A percentile compares a stretch with the other conserved stretches of the same genome.
These are phyloP conservation scores for Hyaloscypha bicolor DNA, from an alignment of 495 filamentous ascomycete species.

Conservation along the genomic window DNA sequence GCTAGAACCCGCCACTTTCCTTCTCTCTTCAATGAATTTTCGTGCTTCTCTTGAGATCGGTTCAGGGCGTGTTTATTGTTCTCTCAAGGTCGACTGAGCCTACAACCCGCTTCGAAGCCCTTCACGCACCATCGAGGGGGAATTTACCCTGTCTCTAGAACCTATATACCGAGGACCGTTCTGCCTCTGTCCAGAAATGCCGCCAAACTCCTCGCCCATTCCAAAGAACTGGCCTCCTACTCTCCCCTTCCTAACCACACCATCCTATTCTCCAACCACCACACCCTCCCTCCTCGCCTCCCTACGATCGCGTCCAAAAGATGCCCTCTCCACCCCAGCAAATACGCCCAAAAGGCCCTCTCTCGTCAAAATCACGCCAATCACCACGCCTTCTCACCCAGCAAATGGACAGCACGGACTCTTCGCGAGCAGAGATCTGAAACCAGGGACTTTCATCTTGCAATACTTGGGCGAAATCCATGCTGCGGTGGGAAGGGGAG, in stretches of 20 bases:
- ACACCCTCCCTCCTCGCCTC: slow-evolving; percentile 39
- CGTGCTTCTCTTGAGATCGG: too few relatives aligned
- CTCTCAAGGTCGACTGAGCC: too few relatives aligned
- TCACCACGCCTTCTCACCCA: slow-evolving; percentile 57
- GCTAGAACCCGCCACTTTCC: too few relatives aligned
- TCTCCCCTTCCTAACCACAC: slow-evolving; percentile 54
- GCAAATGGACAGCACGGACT: slow-evolving; percentile 66
- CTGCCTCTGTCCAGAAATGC: not conserved
- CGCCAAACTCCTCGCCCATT: slow-evolving; percentile 1
- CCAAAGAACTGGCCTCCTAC: slow-evolving; percentile 61
- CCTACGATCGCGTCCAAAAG: slow-evolving; percentile 40
- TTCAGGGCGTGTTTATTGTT: too few relatives aligned
- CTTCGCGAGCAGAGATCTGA: slow-evolving; percentile 60
- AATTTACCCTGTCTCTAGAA: not conserved
- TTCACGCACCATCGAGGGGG: too few relatives aligned
- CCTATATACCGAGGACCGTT: not conserved
- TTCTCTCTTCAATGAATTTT: too few relatives aligned
- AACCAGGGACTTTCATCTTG: slow-evolving; percentile 59
- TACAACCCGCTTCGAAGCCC: too few relatives aligned
- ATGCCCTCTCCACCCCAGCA: slow-evolving; percentile 35
- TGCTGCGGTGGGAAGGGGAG: not conserved
- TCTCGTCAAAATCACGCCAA: slow-evolving; percentile 55
- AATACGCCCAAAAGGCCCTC: slow-evolving; percentile 46
- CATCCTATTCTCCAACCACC: slow-evolving; percentile 50
- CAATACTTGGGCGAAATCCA: slow-evolving; percentile 61